These are phyloP conservation scores for Trichosporon coremiiforme DNA, from an alignment of 1,284 basidiomycete genomes.

Conservation along the genomic window DNA sequence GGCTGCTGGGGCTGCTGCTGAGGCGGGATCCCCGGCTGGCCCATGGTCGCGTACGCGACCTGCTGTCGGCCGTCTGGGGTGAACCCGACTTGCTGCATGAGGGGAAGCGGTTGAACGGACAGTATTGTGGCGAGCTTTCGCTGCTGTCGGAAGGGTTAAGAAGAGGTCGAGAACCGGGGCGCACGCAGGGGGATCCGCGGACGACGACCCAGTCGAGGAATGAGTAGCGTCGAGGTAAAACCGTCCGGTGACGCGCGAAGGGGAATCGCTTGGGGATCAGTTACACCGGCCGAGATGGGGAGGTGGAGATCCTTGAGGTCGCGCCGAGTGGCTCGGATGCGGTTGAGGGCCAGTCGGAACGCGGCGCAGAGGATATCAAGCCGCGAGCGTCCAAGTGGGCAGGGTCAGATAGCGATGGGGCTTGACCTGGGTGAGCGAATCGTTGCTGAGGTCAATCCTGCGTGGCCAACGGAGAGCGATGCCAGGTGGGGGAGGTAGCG, in stretches of 20 bases:
- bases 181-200: neutral
- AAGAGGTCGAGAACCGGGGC: neutral
- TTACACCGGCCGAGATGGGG: neutral
- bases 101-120: neutral
- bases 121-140: neutral
- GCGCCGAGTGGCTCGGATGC: neutral
- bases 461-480: too few relatives aligned
- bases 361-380: neutral
- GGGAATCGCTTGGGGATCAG: conserved; percentile 10
- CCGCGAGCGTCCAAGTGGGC: neutral
- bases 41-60: conserved; percentile 7
- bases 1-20: neutral
- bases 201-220: conserved; percentile 9
- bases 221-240: neutral
- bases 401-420: neutral
- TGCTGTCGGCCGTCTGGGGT: conserved; percentile 14
- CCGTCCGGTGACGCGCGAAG: neutral
- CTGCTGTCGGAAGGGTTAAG: neutral
- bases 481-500: neutral
- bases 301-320: neutral
- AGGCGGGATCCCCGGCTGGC: conserved; percentile 12
- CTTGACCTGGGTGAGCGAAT: neutral
- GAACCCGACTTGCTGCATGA: conserved; percentile 15
- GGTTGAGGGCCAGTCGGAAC: neutral
- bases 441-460: neutral